Evolutionary conservation across 2,329 filamentous ascomycete genomes (phyloP), one percentile per base, ranked within the genome.

Genomic region (Beauveria sp.): DNA sequence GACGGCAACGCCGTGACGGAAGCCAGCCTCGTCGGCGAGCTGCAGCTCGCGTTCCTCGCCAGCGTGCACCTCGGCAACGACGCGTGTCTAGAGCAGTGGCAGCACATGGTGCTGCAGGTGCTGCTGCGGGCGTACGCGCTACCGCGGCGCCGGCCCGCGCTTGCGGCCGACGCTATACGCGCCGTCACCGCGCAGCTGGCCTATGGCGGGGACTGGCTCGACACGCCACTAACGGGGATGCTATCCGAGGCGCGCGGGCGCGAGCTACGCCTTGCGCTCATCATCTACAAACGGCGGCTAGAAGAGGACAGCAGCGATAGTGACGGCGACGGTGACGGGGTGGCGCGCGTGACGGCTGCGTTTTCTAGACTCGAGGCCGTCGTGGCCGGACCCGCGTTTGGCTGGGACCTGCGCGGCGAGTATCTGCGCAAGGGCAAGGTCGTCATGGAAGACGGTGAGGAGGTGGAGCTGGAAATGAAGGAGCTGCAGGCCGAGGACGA

Each of bases 81-180:
- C 47, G 76, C 81, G 9, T 87, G 84, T 65, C 74, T 86, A 49
- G 82, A 85, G 63, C 84, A 87, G 64, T 87, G 84, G 85, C 83
- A 79, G 75, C 77, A 84, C 66, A 77, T 85, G 63, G 70, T 80
- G 3, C 75, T 81, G 45, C 78, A 75, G 53, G 68, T 85, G 40
- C 66, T 85, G 12, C 76, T 87, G 52, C 78, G 78, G 28, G 78
- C 82, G 2, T 78, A 79, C 66, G 65, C 66, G 10, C 77, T 87
- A 1, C 72, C 76, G 0, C 62, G 72, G 24, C 66, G 69, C 3
- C 72, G 73, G 2, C 57, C 83, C 84, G 0, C 59, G 63, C 0
- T 87, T 38, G 76, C 76, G 12, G 71, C 71, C 2, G 68, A 70
- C n/a, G 73, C 86, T 38, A 71, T 86, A 14, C 74, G 75, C 50